Evolutionary conservation across 2,329 filamentous ascomycete genomes (phyloP), one percentile per base, ranked within the genome.

Genomic region (Triangularia verruculosa): DNA sequence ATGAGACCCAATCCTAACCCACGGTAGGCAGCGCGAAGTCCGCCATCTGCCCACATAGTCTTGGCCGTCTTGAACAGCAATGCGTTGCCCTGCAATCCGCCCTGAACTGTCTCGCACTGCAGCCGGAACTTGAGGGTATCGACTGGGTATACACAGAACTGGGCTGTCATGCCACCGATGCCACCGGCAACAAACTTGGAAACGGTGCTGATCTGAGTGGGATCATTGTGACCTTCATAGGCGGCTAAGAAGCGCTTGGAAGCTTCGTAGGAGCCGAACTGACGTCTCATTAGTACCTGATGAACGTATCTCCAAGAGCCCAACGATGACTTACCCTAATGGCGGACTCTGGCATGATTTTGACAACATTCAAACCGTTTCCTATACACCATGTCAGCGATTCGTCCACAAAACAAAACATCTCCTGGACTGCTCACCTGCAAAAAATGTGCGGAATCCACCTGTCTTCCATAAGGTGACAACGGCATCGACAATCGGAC

Each of bases 281-380:
- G 60, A 20, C 30, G 15, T n/a, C 17, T 13, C 15, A 58, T 72
- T 58, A 74, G 70, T 51, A 51, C 54, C 43, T 12, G 15, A 12
- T 25, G 25, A 55, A 4, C 5, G 11, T 7, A 59, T 2, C 39
- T 13, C 3, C 11, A 11, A 32, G 13, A 1, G 2, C 15, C 8
- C 8, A 15, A 57, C 30, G 13, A 34, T 34, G 57, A 70, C 70
- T 39, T 73, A 81, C 80, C 71, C 97, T 96, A 74, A 99, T 97
- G 25, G 95, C 94, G 27, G 94, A 97, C 79, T 99, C 95, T 0
- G 95, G 95, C 92, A 98, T 97, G 65, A 99, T 95, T 77, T 99
- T 99, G 72, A 97, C 77, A 2, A 99, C 93, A 71, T 99, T 99
- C 70, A 99, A 81, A 3, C 95, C 95, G 73, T 99, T 99, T 39